Percentiles rank a stretch among this genome's conserved stretches.
These are phyloP conservation scores for Oleoguttula mirabilis DNA, from an alignment of 495 filamentous ascomycete species.

Conservation along the genomic window DNA sequence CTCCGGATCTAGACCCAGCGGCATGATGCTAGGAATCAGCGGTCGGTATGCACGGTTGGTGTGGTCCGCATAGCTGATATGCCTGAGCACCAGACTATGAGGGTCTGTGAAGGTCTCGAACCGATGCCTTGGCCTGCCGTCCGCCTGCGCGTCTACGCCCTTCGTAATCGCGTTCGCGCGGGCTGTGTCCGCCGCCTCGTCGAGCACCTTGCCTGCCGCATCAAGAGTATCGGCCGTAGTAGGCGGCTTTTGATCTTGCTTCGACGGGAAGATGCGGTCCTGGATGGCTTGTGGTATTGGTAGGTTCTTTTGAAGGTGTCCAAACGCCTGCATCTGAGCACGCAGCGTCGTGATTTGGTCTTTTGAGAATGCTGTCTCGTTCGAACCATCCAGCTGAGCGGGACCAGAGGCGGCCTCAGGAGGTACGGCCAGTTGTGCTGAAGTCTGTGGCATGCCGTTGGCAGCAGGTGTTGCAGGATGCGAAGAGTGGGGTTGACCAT, in stretches of 20 bases:
- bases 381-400: constrained; percentile 3
- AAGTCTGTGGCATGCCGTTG: background rate
- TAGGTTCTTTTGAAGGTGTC: constrained; percentile 65
- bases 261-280: constrained; percentile 60
- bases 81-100: constrained; percentile 42
- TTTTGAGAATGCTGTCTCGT: constrained; percentile 46
- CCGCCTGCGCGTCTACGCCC: constrained; percentile 9
- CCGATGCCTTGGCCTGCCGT: constrained; percentile 31
- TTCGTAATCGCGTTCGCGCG: constrained; percentile 15
- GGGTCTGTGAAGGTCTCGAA: constrained; percentile 59
- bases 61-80: constrained; percentile 72
- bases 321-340: constrained; percentile 73
- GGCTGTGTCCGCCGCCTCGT: constrained; percentile 34
- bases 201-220: constrained; percentile 40
- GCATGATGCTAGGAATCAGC: constrained; percentile 76
- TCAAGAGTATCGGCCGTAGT: constrained; percentile 44
- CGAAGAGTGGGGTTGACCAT: background rate
- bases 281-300: constrained; percentile 62
- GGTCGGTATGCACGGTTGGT: constrained; percentile 54
- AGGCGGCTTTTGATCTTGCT: constrained; percentile 50
- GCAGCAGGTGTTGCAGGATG: background rate
- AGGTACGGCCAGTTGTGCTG: constrained; percentile 20
- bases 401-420: constrained; percentile 24
- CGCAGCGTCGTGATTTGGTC: constrained; percentile 60
- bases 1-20: constrained; percentile 74